Evolutionary conservation across 2,329 filamentous ascomycete genomes (phyloP).

Genomic region (Graphium sp.): DNA sequence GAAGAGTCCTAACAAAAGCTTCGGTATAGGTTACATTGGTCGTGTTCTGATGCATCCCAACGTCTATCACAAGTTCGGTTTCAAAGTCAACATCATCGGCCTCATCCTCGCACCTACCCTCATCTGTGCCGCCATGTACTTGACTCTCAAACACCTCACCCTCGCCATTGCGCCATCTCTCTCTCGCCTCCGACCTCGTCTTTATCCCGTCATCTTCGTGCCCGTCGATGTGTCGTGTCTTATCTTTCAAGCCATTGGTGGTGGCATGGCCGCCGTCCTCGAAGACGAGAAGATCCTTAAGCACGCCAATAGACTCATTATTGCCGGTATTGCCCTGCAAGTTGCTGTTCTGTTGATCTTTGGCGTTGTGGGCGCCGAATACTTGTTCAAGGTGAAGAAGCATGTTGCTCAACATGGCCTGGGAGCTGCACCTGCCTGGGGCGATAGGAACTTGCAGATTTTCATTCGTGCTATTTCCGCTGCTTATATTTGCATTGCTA

Average conservation of each 20-base stretch:
- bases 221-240: conserved; percentile 41
- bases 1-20: neutral
- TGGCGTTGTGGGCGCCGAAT: conserved; percentile 24
- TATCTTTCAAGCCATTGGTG: conserved; percentile 40
- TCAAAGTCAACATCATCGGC: conserved; percentile 40
- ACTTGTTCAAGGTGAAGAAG: conserved; percentile 21
- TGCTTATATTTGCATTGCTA: conserved; percentile 27
- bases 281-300: conserved; percentile 20
- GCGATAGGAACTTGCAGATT: conserved; percentile 21
- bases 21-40: conserved; percentile 28
- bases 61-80: conserved; percentile 35
- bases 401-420: conserved; percentile 18
- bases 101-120: conserved; percentile 44
- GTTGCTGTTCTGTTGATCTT: conserved; percentile 30
- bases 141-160: conserved; percentile 43
- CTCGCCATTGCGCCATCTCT: conserved; percentile 27
- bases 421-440: conserved; percentile 13
- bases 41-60: conserved; percentile 31
- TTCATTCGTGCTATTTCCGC: conserved; percentile 25
- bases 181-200: conserved; percentile 32
- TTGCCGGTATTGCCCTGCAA: conserved; percentile 36
- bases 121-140: conserved; percentile 45
- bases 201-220: conserved; percentile 40
- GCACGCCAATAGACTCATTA: conserved; percentile 30
- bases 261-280: conserved; percentile 31